Conservation (phyloP, 495 filamentous ascomycete species). For the Neurospora sp. region DNA sequence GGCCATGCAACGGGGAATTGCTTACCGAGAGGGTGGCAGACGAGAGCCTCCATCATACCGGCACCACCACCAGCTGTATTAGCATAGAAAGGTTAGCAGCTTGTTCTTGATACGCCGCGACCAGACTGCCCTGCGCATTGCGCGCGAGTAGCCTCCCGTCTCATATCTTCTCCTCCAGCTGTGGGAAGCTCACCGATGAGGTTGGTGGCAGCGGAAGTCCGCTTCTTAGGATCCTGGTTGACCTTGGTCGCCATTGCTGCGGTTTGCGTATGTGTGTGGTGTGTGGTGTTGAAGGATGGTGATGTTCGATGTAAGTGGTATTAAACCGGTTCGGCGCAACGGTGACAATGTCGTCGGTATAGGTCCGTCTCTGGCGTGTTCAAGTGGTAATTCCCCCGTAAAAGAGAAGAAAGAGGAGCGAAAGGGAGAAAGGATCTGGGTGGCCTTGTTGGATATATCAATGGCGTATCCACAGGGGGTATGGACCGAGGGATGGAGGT, state of each 20-base stretch:
- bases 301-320: neutral
- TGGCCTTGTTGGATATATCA: neutral
- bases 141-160: neutral
- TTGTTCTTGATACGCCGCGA: conserved; percentile 6
- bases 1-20: conserved; percentile 1
- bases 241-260: conserved; percentile 31
- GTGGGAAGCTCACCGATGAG: conserved; percentile 62
- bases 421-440: neutral
- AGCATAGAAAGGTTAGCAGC: conserved; percentile 6
- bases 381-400: neutral
- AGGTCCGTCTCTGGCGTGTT: neutral
- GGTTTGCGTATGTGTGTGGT: conserved; percentile 4
- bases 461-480: neutral
- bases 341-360: neutral
- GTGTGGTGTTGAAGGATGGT: neutral
- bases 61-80: conserved; percentile 84
- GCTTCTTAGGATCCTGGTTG: conserved; percentile 63
- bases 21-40: conserved; percentile 88
- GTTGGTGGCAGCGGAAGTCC: conserved; percentile 80
- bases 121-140: neutral
- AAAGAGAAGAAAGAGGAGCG: neutral
- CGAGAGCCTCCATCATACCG: conserved; percentile 98
- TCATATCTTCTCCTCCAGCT: neutral
- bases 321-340: neutral
- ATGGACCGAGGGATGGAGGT: neutral